Conservation (phyloP, 1,284 basidiomycete genomes). For the Neonothopanus nambi region DNA sequence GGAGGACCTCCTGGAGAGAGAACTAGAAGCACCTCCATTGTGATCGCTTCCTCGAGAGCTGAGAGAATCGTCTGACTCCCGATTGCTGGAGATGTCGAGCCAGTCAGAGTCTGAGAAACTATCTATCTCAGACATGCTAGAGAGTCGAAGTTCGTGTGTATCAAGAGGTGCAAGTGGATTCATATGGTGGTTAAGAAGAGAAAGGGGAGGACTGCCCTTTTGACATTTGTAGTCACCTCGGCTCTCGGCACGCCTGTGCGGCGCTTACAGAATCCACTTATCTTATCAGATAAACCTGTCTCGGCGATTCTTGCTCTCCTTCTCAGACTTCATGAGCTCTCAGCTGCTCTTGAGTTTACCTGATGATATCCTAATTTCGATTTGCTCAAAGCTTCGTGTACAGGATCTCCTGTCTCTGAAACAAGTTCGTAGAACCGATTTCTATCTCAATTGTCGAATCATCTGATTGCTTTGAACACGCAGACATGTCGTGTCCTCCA, state of each 20-base stretch:
- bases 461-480: conserved; percentile 27
- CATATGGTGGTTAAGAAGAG: conserved; percentile 25
- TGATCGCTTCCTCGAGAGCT: conserved; percentile 62
- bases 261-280: conserved; percentile 10
- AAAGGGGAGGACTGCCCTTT: conserved; percentile 9
- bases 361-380: conserved; percentile 39
- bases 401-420: conserved; percentile 47
- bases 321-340: not conserved
- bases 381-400: conserved; percentile 33
- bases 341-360: conserved; percentile 8
- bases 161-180: conserved; percentile 30
- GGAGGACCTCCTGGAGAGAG: conserved; percentile 65
- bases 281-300: conserved; percentile 1
- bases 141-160: conserved; percentile 31
- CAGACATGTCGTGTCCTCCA: conserved; percentile 59
- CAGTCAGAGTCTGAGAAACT: conserved; percentile 75
- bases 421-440: conserved; percentile 37
- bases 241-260: conserved; percentile 2
- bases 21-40: conserved; percentile 41
- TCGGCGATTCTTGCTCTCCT: not conserved
- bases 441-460: not conserved
- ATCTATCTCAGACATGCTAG: conserved; percentile 58
- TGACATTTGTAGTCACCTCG: conserved; percentile 15
- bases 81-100: conserved; percentile 70
- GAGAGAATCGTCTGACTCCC: conserved; percentile 67